Evolutionary conservation across 495 filamentous ascomycete species (phyloP).

Genomic region (Pseudevernia furfuracea): DNA sequence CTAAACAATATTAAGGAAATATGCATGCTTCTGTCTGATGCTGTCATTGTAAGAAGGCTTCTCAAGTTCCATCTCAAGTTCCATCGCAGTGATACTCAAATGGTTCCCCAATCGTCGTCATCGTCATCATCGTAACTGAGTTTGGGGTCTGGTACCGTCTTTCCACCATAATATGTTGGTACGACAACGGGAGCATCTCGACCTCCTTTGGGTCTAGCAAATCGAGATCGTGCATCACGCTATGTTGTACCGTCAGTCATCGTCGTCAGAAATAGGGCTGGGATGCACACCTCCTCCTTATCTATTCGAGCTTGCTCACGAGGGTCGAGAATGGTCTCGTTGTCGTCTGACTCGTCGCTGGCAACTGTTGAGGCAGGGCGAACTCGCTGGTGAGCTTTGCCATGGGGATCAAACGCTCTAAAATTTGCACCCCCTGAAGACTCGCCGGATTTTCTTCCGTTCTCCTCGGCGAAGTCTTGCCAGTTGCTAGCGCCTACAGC

Average conservation of each 20-base stretch:
- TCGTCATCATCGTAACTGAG: neutral
- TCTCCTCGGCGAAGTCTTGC: neutral
- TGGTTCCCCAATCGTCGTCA: neutral
- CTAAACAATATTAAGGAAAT: neutral
- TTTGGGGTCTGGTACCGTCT: neutral
- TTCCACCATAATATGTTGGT: neutral
- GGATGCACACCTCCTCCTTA: neutral
- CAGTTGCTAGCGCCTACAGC: neutral
- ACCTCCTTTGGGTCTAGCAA: neutral
- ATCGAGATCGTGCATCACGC: neutral
- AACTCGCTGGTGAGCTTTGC: conserved; percentile 17
- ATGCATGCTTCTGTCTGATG: neutral
- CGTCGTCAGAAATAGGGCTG: neutral
- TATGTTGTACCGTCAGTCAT: neutral
- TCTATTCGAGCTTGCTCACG: neutral
- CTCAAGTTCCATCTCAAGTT: neutral
- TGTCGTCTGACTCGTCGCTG: neutral
- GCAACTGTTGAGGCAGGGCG: conserved; percentile 12
- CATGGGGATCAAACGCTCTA: conserved; percentile 21
- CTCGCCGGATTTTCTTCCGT: neutral
- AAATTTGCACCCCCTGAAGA: conserved; percentile 7
- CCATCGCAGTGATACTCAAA: neutral
- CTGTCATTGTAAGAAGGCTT: neutral
- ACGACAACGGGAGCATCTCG: neutral
- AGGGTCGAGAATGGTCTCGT: neutral